A percentile compares a stretch with the other conserved stretches of the same genome.
Conservation (phyloP, 257 asterid genomes). For the Solanum dulcamara region DNA sequence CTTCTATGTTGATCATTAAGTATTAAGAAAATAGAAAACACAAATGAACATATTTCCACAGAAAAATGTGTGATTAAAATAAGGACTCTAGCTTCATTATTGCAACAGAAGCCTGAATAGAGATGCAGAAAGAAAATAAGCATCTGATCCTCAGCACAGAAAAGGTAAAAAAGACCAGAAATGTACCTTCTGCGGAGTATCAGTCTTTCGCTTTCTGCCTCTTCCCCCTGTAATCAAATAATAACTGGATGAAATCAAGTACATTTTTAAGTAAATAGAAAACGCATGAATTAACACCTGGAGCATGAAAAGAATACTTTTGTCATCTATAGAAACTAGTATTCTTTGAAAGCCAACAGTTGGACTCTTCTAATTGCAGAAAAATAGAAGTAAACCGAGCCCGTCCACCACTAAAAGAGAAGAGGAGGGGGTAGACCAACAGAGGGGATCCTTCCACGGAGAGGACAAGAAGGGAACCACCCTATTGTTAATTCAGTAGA, state of each 20-base stretch:
- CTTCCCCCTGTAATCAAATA: slow-evolving; percentile 30
- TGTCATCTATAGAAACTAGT: neutral
- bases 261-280: neutral
- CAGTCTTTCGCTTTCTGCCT: slow-evolving; percentile 52
- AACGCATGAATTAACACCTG: neutral
- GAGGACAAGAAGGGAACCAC: neutral
- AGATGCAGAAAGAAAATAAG: neutral
- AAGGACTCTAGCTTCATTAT: neutral
- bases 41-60: neutral
- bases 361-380: neutral
- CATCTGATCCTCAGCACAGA: neutral
- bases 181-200: slow-evolving; percentile 33
- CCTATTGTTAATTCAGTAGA: neutral
- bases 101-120: neutral
- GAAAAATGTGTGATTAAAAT: neutral
- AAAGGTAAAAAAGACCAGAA: neutral
- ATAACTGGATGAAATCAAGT: neutral
- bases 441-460: neutral
- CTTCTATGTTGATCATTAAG: neutral
- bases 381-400: neutral
- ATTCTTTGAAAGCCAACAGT: neutral
- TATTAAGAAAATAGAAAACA: neutral
- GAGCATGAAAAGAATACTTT: neutral
- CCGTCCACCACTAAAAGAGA: neutral
- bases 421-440: neutral